These are phyloP conservation scores for Syzygium grande DNA, from an alignment of 345 rosid genomes.

Conservation along the genomic window DNA sequence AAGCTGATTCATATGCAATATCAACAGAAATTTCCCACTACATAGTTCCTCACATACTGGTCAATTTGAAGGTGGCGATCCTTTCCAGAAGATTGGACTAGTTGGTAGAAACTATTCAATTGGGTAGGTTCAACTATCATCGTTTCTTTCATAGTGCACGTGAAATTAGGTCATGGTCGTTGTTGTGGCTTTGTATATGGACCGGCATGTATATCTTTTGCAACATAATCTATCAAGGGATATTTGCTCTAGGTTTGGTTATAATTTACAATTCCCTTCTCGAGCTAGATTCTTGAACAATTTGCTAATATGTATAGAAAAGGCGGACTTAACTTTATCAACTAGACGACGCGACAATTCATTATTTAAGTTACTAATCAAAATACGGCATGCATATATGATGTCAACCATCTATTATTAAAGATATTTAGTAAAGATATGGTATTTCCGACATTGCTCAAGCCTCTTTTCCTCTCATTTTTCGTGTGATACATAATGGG, in stretches of 20 bases:
- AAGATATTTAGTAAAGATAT: not conserved
- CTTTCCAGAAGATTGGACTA: not conserved
- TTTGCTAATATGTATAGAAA: not conserved
- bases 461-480: not conserved
- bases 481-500: not conserved
- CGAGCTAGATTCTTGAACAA: not conserved
- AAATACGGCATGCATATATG: not conserved
- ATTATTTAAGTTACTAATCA: not conserved
- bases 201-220: not conserved
- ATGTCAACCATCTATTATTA: not conserved
- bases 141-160: not conserved
- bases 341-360: not conserved
- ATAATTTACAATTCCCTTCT: not conserved
- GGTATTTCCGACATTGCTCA: not conserved
- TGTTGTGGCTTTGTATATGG: not conserved
- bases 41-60: not conserved
- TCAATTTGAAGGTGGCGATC: not conserved
- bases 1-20: not conserved
- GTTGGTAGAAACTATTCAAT: not conserved
- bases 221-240: not conserved
- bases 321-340: not conserved
- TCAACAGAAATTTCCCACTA: not conserved
- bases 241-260: not conserved
- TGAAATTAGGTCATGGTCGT: not conserved
- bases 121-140: not conserved